Conservation (phyloP, 768 basidiomycete species). For the Lactarius akahatsu region DNA sequence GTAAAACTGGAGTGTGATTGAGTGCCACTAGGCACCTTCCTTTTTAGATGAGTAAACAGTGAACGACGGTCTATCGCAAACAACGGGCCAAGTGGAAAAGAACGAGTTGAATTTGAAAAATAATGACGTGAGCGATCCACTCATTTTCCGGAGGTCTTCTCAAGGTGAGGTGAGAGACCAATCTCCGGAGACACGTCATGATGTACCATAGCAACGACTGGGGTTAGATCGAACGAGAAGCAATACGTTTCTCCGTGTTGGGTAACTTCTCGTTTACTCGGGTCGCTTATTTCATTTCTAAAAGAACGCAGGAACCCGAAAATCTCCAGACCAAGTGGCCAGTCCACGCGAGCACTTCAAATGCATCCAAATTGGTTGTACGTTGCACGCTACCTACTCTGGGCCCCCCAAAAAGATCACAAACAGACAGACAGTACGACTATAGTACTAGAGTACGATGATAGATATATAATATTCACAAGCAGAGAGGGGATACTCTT, state of each 20-base stretch:
- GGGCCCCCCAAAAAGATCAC: conserved; percentile 22
- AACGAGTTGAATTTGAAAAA: background rate
- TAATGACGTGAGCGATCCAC: background rate
- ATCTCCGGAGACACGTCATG: background rate
- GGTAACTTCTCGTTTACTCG: background rate
- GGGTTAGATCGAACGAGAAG: background rate
- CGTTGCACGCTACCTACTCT: conserved; percentile 19
- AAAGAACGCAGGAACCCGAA: background rate
- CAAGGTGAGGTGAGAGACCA: background rate
- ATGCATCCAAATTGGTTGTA: conserved; percentile 17
- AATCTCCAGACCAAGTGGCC: background rate
- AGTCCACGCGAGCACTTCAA: background rate
- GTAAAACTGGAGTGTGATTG: no score
- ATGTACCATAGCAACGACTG: background rate
- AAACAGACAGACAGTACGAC: conserved; percentile 12
- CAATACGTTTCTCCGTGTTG: background rate
- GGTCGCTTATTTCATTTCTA: background rate
- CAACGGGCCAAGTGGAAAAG: background rate
- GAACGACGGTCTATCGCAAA: no score
- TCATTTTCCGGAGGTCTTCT: background rate
- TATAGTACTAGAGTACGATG: conserved; percentile 18
- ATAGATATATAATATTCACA: conserved; percentile 23
- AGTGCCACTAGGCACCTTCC: conserved; percentile 42
- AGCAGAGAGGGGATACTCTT: conserved; percentile 10
- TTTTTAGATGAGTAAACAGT: background rate